These are phyloP conservation scores for Catenaria anguillulae DNA, from an alignment of 371 early-diverging fungal species.

Conservation along the genomic window DNA sequence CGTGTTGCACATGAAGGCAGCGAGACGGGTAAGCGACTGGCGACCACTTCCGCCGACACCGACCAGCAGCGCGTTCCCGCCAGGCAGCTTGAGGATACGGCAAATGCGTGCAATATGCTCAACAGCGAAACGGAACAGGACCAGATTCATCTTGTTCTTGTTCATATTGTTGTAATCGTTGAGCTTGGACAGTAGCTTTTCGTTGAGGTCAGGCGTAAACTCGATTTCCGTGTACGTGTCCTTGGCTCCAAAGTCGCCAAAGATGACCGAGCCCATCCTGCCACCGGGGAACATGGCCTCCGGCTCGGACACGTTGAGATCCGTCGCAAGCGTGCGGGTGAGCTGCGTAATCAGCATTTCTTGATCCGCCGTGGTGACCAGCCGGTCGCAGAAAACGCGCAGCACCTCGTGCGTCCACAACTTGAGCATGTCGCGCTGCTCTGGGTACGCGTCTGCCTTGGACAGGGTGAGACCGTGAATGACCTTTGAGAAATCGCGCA, in stretches of 20 bases:
- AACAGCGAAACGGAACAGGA: conserved; percentile 41
- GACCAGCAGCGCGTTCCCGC: conserved; percentile 35
- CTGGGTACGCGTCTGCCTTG: conserved; percentile 24
- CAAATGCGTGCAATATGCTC: conserved; percentile 39
- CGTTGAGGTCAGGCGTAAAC: conserved; percentile 28
- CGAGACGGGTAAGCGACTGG: conserved; percentile 35
- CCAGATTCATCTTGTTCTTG: conserved; percentile 33
- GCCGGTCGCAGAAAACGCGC: conserved; percentile 38
- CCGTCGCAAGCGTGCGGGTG: conserved; percentile 27
- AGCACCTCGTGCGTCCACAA: conserved; percentile 39
- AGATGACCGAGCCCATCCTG: conserved; percentile 21
- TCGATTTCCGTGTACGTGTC: conserved; percentile 32
- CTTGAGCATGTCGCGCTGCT: conserved; percentile 24
- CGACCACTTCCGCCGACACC: conserved; percentile 44
- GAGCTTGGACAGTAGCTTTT: conserved; percentile 31
- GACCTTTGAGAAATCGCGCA: conserved; percentile 41
- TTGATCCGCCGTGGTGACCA: conserved; percentile 23
- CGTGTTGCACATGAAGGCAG: conserved; percentile 40
- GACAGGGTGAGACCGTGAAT: conserved; percentile 33
- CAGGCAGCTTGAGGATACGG: conserved; percentile 36
- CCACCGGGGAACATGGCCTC: conserved; percentile 39
- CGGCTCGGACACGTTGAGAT: conserved; percentile 35
- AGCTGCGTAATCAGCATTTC: conserved; percentile 16
- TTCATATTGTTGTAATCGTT: conserved; percentile 39
- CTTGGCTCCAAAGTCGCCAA: conserved; percentile 29